A percentile compares a stretch with the other conserved stretches of the same genome.
phyloP scores from a whole-genome alignment of 2,329 filamentous ascomycete species.

The Trichoderma atroviride region DNA sequence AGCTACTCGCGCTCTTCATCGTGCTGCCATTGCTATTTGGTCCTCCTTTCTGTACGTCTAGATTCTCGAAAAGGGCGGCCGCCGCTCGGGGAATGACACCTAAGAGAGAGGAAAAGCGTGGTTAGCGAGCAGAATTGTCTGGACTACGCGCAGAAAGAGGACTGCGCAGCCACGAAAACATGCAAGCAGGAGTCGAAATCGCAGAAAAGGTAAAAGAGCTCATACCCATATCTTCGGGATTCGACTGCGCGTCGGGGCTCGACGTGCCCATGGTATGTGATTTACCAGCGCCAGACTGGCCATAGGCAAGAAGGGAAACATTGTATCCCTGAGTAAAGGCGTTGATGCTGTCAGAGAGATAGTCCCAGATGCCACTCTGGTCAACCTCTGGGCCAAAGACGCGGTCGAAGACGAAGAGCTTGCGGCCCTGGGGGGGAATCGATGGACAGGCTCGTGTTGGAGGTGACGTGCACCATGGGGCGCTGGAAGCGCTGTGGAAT shows the following conservation, averaged over 20 bases:
- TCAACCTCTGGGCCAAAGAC: slow-evolving; percentile 83
- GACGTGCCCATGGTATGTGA: slow-evolving; percentile 99
- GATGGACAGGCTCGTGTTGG: slow-evolving; percentile 81
- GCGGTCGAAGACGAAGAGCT: slow-evolving; percentile 94
- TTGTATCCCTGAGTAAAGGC: slow-evolving; percentile 97
- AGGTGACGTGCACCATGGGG: slow-evolving; percentile 87
- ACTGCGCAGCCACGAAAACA: background rate
- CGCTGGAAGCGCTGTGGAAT: slow-evolving; percentile 95
- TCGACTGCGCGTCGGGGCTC: slow-evolving; percentile 74
- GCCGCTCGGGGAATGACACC: slow-evolving; percentile 96
- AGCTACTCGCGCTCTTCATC: slow-evolving; percentile 54
- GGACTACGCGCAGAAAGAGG: background rate
- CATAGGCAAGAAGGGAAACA: slow-evolving; percentile 94
- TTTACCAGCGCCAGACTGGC: slow-evolving; percentile 96
- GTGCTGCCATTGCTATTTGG: slow-evolving; percentile 50
- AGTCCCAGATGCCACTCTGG: slow-evolving; percentile 93
- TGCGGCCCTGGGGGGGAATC: slow-evolving; percentile 91
- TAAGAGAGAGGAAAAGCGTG: slow-evolving; percentile 40
- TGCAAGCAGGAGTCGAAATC: background rate
- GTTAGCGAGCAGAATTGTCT: background rate
- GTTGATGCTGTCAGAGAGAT: slow-evolving; percentile 83
- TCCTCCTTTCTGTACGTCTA: slow-evolving; percentile 64
- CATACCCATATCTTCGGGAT: slow-evolving; percentile 77
- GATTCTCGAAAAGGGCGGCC: slow-evolving; percentile 81
- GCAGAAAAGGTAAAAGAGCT: slow-evolving; percentile 26